Conservation (phyloP, 2,329 filamentous ascomycete genomes). For the Exophiala phaeomuriformis region DNA sequence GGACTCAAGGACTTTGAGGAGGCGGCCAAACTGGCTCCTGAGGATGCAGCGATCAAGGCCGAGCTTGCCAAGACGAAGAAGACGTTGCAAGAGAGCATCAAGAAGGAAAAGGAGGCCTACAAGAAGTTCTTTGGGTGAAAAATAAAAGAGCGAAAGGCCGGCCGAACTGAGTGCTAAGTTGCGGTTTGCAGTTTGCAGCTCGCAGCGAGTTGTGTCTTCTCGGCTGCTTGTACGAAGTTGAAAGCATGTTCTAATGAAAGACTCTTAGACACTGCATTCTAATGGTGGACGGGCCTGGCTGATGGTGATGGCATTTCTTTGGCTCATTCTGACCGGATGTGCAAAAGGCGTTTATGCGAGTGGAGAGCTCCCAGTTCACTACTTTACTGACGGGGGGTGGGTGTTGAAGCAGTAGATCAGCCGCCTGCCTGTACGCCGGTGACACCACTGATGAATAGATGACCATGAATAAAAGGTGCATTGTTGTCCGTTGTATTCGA, state of each 20-base stretch:
- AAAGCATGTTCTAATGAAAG: background rate
- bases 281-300: too few relatives aligned
- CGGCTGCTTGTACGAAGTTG: background rate
- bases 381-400: background rate
- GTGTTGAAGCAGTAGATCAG: background rate
- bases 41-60: constrained; percentile 64
- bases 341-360: too few relatives aligned
- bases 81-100: constrained; percentile 61
- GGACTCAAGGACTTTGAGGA: constrained; percentile 68
- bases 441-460: background rate
- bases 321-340: too few relatives aligned
- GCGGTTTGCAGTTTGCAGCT: too few relatives aligned
- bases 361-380: too few relatives aligned
- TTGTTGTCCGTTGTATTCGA: background rate
- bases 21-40: constrained; percentile 66
- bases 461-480: background rate
- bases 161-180: background rate
- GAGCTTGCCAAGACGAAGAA: constrained; percentile 76
- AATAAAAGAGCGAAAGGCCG: background rate
- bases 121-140: constrained; percentile 69
- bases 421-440: background rate
- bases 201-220: too few relatives aligned
- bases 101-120: constrained; percentile 87
- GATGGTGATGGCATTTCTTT: too few relatives aligned
- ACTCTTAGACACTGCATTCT: too few relatives aligned